A percentile compares a stretch with the other conserved stretches of the same genome.
These are phyloP conservation scores for Eimeria maxima DNA, from an alignment of 169 alveolate species.

Conservation along the genomic window DNA sequence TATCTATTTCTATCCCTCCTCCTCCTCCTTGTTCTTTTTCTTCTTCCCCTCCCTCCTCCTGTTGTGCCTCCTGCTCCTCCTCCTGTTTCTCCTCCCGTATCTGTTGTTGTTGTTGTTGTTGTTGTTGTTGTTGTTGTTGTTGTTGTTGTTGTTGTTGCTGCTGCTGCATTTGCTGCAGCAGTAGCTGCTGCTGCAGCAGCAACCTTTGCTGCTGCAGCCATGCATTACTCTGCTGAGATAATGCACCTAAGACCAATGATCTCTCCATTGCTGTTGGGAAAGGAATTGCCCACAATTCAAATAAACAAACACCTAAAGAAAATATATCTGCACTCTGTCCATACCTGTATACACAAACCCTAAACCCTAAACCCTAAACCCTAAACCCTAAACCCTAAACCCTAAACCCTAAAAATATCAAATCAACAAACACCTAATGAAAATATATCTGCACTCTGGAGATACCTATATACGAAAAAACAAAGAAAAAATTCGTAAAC, in stretches of 20 bases:
- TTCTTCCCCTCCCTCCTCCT: neutral
- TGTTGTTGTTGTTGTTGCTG: too few species aligned
- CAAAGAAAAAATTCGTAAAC: too few species aligned
- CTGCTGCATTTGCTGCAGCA: neutral
- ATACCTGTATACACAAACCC: slow-evolving; percentile 20
- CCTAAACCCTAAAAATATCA: neutral
- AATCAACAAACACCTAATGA: too few species aligned
- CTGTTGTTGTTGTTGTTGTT: too few species aligned
- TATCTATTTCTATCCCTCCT: too few species aligned
- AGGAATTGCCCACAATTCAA: slow-evolving; percentile 62
- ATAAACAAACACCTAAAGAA: slow-evolving; percentile 25
- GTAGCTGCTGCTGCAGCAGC: slow-evolving; percentile 54
- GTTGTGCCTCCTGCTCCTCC: neutral
- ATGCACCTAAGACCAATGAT: slow-evolving; percentile 37
- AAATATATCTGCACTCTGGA: too few species aligned
- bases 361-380: slow-evolving; percentile 12
- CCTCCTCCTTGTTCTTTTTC: too few species aligned
- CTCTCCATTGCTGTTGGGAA: slow-evolving; percentile 68
- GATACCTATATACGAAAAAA: too few species aligned
- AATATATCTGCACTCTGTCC: slow-evolving; percentile 68
- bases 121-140: too few species aligned
- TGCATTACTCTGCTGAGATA: neutral
- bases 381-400: neutral
- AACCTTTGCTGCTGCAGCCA: slow-evolving; percentile 11
- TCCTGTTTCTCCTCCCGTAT: too few species aligned